A percentile compares a stretch with the other conserved stretches of the same genome.
Evolutionary conservation across 257 asterid genomes (phyloP).

Genomic region (Solanum chilense): DNA sequence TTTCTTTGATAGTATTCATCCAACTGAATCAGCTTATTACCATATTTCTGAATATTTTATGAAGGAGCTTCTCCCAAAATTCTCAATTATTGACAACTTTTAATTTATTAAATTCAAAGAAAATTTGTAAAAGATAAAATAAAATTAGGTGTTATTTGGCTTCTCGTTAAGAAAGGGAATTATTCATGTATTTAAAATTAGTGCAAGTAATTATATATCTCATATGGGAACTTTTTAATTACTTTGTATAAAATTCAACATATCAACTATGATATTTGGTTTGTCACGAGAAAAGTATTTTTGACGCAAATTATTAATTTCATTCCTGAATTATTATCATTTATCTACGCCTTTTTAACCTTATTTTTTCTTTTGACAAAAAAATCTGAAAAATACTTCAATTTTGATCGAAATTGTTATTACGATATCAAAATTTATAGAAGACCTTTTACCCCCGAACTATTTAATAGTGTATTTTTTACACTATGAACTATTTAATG

Average conservation of each 20-base stretch:
- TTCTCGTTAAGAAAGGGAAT: not conserved
- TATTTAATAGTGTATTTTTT: too few relatives aligned
- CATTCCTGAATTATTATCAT: not conserved
- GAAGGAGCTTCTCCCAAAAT: not conserved
- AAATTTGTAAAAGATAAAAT: not conserved
- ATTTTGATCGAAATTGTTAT: too few relatives aligned
- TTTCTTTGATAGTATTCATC: conserved; percentile 14
- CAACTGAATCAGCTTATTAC: not conserved
- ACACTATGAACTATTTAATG: too few relatives aligned
- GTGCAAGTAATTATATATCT: not conserved
- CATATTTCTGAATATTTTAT: not conserved
- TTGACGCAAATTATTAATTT: too few relatives aligned
- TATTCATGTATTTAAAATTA: not conserved
- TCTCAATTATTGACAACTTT: not conserved
- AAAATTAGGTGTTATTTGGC: not conserved
- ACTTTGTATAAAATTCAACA: not conserved
- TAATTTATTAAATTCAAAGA: not conserved
- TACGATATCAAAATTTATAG: too few relatives aligned
- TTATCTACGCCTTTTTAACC: too few relatives aligned
- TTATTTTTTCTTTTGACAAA: too few relatives aligned
- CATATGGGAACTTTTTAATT: not conserved
- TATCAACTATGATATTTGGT: not conserved
- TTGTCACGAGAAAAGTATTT: not conserved
- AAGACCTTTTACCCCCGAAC: too few relatives aligned
- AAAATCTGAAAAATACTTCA: too few relatives aligned